Evolutionary conservation across 345 rosid species (phyloP).

Genomic region (Brassica carinata): DNA sequence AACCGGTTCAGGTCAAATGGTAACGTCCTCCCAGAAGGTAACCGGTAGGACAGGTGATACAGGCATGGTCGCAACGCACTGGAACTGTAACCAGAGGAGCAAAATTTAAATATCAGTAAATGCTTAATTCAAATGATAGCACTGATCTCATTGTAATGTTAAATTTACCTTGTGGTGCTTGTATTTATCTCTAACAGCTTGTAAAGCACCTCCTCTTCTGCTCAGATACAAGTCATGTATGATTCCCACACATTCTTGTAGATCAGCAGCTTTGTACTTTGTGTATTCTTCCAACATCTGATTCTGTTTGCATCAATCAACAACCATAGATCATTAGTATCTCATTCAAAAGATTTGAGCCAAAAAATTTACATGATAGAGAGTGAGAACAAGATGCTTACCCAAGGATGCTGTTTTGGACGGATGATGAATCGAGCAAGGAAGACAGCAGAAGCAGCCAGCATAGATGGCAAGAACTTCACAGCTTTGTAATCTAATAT

Average conservation of each 20-base stretch:
- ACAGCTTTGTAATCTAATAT: slow-evolving; percentile 68
- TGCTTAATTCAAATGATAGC: background rate
- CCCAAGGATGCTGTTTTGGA: slow-evolving; percentile 78
- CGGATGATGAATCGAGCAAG: slow-evolving; percentile 60
- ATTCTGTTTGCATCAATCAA: slow-evolving; percentile 42
- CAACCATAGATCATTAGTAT: background rate
- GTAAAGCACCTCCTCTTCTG: slow-evolving; percentile 47
- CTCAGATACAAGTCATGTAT: slow-evolving; percentile 40
- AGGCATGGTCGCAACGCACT: slow-evolving; percentile 61
- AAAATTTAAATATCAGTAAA: background rate
- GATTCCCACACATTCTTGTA: slow-evolving; percentile 34
- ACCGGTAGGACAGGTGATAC: slow-evolving; percentile 58
- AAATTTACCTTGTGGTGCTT: slow-evolving; percentile 64
- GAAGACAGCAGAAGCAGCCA: slow-evolving; percentile 78
- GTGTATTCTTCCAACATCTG: slow-evolving; percentile 47
- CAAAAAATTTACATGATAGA: background rate
- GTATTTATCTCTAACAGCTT: slow-evolving; percentile 76
- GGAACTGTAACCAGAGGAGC: slow-evolving; percentile 54
- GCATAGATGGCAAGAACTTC: slow-evolving; percentile 71
- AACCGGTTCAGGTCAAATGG: slow-evolving; percentile 9
- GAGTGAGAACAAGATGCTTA: slow-evolving; percentile 33
- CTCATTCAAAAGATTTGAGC: background rate
- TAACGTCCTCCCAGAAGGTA: slow-evolving; percentile 50
- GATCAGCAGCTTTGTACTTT: slow-evolving; percentile 54
- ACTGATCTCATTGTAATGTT: background rate